Evolutionary conservation across 352 stramenopile species (phyloP), one percentile per base, ranked within the genome.

Genomic region (Sclerospora graminicola): DNA sequence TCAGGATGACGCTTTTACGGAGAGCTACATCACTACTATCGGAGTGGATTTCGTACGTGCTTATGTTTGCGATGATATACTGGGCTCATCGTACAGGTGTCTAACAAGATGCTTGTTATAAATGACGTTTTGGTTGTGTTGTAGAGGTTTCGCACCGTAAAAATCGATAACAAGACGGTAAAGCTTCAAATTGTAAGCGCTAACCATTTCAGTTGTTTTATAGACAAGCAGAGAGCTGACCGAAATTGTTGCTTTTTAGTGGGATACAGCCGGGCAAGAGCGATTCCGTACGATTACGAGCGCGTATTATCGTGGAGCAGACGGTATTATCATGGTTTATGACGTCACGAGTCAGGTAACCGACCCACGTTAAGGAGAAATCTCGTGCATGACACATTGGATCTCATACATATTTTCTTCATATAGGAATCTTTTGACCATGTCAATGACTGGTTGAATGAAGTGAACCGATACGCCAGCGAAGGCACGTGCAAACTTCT

Each of bases 401-500:
- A n/a, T n/a, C n/a, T n/a, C n/a, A n/a, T n/a, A n/a, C n/a, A 10
- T 10, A 10, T 10, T 30, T 30, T 10, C 26, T 30, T 10, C 6
- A 0, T 20, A 8, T 48, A 96, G 68, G 95, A 98, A 68, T 98
- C 93, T 13, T 99, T 99, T 64, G 96, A 98, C 66, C 97, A 99
- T 69, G 95, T 99, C 19, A 98, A 98, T 64, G 86, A 98, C 56
- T 99, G 96, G 96, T 63, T 99, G 18, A 94, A 98, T 57, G 96
- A 99, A 79, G 97, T 99, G 61, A 95, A 99, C 52, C 68, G 84
- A 55, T 99, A 99, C 77, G 95, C 95, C 10, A 97, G 84, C 45
- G 94, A 99, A 70, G 97, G 97, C 68, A 95, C 97, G 11, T 98
- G 97, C 66, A 99, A 98, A 71, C 81, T 99, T 8, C 82, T 99